These are phyloP conservation scores for Limnanthes douglasii DNA, from an alignment of 345 rosid genomes.

Conservation along the genomic window DNA sequence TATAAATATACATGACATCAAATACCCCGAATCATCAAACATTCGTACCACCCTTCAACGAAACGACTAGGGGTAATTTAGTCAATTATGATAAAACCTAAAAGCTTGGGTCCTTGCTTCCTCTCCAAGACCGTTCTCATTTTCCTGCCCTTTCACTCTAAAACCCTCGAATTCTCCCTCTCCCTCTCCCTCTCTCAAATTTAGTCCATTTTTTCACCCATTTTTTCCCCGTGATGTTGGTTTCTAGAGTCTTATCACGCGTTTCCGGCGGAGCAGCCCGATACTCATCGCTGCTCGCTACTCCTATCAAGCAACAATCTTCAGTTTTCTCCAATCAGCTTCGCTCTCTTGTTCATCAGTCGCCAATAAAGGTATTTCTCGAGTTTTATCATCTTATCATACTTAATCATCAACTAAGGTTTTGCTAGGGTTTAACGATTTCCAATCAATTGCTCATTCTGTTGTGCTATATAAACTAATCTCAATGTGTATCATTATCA, in stretches of 20 bases:
- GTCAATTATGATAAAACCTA: conserved; percentile 3
- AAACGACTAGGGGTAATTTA: conserved; percentile 18
- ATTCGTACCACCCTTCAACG: too few relatives aligned
- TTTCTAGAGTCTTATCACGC: conserved; percentile 38
- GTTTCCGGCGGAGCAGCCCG: conserved; percentile 28
- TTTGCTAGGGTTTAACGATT: conserved; percentile 34
- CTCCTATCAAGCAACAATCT: conserved; percentile 18
- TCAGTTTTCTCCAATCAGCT: conserved; percentile 19
- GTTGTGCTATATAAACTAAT: background rate
- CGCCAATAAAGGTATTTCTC: conserved; percentile 19
- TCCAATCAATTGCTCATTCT: background rate
- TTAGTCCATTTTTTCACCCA: conserved; percentile 1
- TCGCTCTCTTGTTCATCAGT: conserved; percentile 19
- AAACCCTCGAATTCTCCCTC: background rate
- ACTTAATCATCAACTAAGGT: conserved; percentile 8
- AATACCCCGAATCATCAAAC: too few relatives aligned
- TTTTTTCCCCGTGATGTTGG: conserved; percentile 19
- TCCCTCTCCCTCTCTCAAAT: background rate
- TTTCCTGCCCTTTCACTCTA: background rate
- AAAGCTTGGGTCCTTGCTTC: conserved; percentile 11
- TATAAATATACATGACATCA: too few relatives aligned
- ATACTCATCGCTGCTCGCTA: conserved; percentile 25
- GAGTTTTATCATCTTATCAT: background rate
- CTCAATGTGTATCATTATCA: background rate
- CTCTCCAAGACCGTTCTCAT: conserved; percentile 13